phyloP scores from a whole-genome alignment of 1,284 basidiomycete species.

The Ustilago cynodontis region DNA sequence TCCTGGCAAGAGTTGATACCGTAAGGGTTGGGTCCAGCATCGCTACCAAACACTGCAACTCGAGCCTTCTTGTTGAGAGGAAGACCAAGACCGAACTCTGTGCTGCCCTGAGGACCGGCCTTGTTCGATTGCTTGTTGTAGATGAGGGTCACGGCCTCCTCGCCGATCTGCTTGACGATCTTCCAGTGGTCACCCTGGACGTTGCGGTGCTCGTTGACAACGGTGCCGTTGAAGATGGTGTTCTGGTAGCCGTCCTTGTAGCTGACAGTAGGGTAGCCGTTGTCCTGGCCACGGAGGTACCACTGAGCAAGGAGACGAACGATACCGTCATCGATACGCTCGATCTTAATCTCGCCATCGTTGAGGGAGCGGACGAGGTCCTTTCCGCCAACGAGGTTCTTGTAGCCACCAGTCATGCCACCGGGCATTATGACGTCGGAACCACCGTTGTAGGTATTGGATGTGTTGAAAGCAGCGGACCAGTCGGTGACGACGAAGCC shows the following conservation, averaged over 20 bases:
- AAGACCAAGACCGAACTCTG: constrained; percentile 31
- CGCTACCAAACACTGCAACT: constrained; percentile 45
- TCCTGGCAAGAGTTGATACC: constrained; percentile 41
- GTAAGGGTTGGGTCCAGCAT: constrained; percentile 42
- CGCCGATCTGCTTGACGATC: constrained; percentile 37
- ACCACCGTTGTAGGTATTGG: constrained; percentile 44
- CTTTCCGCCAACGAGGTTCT: constrained; percentile 30
- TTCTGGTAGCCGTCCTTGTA: constrained; percentile 48
- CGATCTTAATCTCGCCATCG: constrained; percentile 39
- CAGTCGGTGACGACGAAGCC: constrained; percentile 48
- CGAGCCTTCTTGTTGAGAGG: constrained; percentile 40
- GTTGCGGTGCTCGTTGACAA: constrained; percentile 43
- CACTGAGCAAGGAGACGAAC: constrained; percentile 38
- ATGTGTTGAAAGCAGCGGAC: constrained; percentile 41
- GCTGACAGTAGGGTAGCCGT: constrained; percentile 37
- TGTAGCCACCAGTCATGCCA: constrained; percentile 38
- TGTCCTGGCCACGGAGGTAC: constrained; percentile 33
- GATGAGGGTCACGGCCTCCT: constrained; percentile 43
- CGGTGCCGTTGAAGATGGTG: constrained; percentile 40
- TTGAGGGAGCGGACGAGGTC: constrained; percentile 38
- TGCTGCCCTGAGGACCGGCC: constrained; percentile 46
- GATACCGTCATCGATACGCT: constrained; percentile 46
- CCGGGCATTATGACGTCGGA: constrained; percentile 39
- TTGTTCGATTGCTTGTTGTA: constrained; percentile 35
- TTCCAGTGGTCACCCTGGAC: constrained; percentile 46